Base-by-base conservation (phyloP, 805 yeast species). In the Hanseniaspora vineae region DNA sequence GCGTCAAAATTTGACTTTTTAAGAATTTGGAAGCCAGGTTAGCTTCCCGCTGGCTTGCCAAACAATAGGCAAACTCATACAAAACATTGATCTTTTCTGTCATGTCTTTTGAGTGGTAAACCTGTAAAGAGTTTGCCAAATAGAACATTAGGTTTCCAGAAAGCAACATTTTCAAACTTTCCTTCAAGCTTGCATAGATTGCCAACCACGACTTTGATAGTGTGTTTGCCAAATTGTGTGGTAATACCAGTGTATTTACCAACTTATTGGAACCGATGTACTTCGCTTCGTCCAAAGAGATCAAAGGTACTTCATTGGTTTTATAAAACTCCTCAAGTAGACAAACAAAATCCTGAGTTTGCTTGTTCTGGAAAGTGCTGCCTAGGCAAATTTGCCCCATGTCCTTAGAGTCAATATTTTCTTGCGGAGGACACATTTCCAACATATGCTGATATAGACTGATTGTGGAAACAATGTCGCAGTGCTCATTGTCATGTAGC, bases 11-110 rank as follows among this genome's bases (percentile, higher is more conserved):
- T 2, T 66, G 62, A 44, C 66, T 61, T 56, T 77, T 80, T 50
- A 78, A 58, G 43, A 72, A 61, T 50, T 66, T 70, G 11, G 69
- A 57, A 2, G 83, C 67, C 9, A 68, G 69, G 19, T 64, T 66
- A 14, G 71, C 57, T 15, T 70, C 62, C 18, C 75, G 64, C 18
- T 63, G 58, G 50, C 71, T 68, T 1, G 81, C 70, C 39, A 77
- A 61, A 4, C 67, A 62, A 44, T 70, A 67, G 0, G 81, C 75
- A 56, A 76, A 78, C 47, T 71, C 69, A 57, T 66, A 73, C 39
- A 59, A 55, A 44, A 55, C 48, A 20, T 55, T 49, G 15, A 32
- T 29, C n/a, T 44, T 15, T 14, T 35, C 39, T 5, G 20, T 37
- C 10, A 35, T 43, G 19, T 50, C 48, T 15, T 29, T 29, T 6